Conservation (phyloP, 2,329 filamentous ascomycete species). For the Didymella pomorum region DNA sequence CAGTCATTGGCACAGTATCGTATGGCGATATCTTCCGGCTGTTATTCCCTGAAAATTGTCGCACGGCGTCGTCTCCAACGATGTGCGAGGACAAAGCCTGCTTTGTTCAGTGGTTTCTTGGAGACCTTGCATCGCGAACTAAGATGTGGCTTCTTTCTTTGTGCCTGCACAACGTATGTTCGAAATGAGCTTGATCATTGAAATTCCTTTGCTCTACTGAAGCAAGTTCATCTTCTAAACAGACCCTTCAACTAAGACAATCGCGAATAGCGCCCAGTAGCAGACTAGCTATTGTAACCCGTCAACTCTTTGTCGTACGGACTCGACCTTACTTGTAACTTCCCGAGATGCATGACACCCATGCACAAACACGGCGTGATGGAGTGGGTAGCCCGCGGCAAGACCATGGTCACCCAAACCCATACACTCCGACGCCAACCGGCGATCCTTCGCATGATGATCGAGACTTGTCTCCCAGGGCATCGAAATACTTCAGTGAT, state of each 20-base stretch:
- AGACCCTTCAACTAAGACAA: background rate
- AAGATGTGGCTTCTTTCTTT: background rate
- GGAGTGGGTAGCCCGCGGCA: background rate
- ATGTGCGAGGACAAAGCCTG: background rate
- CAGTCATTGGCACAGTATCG: background rate
- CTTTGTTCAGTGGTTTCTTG: background rate
- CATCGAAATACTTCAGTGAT: conserved; percentile 2
- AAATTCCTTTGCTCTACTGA: background rate
- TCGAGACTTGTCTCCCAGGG: conserved; percentile 5
- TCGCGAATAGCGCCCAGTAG: background rate
- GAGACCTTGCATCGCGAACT: background rate
- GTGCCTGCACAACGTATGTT: conserved; percentile 1
- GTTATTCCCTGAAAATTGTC: background rate
- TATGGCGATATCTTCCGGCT: background rate
- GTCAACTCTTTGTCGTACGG: background rate
- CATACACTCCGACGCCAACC: background rate
- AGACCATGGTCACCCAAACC: background rate
- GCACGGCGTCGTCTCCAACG: background rate
- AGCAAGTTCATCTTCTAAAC: background rate
- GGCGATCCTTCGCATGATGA: background rate
- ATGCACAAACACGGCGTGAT: background rate
- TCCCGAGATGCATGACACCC: background rate
- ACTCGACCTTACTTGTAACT: background rate
- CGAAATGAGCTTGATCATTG: background rate
- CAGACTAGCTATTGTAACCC: background rate